These are phyloP conservation scores for Diplodia scrobiculata DNA, from an alignment of 2,329 filamentous ascomycete genomes.

Conservation along the genomic window DNA sequence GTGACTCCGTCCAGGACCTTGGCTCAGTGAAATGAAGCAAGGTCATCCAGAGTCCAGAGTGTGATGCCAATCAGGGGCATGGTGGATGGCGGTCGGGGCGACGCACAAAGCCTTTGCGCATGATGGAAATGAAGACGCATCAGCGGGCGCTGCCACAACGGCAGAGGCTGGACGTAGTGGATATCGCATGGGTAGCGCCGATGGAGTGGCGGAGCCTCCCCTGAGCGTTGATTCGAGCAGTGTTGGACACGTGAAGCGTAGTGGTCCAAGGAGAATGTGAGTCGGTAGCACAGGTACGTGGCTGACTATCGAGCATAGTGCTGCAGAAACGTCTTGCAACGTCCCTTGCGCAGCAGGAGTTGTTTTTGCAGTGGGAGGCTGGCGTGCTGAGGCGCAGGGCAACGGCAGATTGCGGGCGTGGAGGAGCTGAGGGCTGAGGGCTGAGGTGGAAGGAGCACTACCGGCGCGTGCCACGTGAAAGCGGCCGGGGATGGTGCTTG, in stretches of 20 bases:
- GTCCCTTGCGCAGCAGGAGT: constrained; percentile 1
- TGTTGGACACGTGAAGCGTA: constrained; percentile 12
- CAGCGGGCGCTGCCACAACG: constrained; percentile 13
- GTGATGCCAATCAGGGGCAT: not conserved
- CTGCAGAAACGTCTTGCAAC: constrained; percentile 18
- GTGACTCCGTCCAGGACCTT: not conserved
- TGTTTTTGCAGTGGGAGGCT: not conserved
- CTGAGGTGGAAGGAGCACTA: not conserved
- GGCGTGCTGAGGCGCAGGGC: not conserved
- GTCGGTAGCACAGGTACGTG: constrained; percentile 17
- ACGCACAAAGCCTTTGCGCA: constrained; percentile 11
- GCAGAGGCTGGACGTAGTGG: constrained; percentile 11
- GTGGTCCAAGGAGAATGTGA: not conserved
- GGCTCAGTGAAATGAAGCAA: not conserved
- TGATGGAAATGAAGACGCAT: constrained; percentile 21
- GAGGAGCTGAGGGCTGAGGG: not conserved
- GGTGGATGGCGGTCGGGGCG: not conserved
- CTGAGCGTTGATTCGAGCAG: constrained; percentile 14
- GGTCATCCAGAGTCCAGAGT: not conserved
- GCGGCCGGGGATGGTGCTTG: constrained; percentile 1
- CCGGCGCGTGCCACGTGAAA: constrained; percentile 12
- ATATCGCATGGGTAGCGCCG: constrained; percentile 2
- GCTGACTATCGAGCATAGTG: constrained; percentile 15
- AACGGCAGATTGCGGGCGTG: not conserved
- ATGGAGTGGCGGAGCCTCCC: not conserved